Conservation (phyloP, 2,329 filamentous ascomycete species). For the Drechslerella stenobrocha region DNA sequence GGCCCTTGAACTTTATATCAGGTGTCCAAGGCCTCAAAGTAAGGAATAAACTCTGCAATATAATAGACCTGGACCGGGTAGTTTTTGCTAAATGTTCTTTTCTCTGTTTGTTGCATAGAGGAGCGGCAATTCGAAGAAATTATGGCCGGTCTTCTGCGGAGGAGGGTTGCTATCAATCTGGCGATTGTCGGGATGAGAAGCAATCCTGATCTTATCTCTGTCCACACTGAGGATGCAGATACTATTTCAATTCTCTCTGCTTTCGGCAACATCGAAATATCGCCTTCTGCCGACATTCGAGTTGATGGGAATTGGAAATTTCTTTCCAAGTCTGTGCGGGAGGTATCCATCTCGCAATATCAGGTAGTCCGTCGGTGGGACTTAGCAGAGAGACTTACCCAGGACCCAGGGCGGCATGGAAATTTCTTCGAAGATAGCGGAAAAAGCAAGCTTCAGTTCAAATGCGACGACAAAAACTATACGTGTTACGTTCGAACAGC, state of each 20-base stretch:
- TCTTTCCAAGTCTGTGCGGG: conserved; percentile 27
- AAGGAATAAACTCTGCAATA: conserved; percentile 13
- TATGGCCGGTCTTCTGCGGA: conserved; percentile 37
- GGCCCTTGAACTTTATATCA: conserved; percentile 37
- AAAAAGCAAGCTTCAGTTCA: conserved; percentile 41
- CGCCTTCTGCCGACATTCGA: conserved; percentile 37
- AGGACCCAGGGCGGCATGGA: conserved; percentile 21
- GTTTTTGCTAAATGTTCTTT: no score
- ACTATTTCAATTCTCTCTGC: conserved; percentile 39
- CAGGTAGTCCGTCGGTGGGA: conserved; percentile 17
- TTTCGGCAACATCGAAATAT: conserved; percentile 39
- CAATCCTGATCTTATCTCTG: conserved; percentile 28
- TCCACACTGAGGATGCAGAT: conserved; percentile 33
- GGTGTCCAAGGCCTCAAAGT: conserved; percentile 30
- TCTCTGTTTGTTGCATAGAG: no score
- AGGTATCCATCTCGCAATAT: conserved; percentile 41
- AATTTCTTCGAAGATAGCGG: conserved; percentile 29
- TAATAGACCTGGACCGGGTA: no score
- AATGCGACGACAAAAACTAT: conserved; percentile 29
- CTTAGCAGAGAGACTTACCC: conserved; percentile 29
- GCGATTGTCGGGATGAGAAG: conserved; percentile 35
- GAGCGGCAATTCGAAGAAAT: conserved; percentile 44
- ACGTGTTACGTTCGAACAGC: conserved; percentile 32
- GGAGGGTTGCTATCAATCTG: conserved; percentile 31
- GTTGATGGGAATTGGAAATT: conserved; percentile 37